Base-by-base conservation (phyloP, 1,284 basidiomycete genomes). In the Cutaneotrichosporon mucoides region DNA sequence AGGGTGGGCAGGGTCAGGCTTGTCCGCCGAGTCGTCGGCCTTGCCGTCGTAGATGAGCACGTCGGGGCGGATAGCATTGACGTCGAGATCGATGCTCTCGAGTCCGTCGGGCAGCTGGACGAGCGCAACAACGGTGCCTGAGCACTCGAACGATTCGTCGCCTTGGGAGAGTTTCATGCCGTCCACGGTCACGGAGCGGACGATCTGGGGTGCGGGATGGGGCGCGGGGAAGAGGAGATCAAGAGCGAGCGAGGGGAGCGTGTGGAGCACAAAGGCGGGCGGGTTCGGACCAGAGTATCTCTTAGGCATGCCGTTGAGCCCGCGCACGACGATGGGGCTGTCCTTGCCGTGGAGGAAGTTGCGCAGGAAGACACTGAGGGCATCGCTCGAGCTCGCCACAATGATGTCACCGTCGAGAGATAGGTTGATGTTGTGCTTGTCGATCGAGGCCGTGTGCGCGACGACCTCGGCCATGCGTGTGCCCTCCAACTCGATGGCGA, bases 1-100 rank as follows among this genome's bases (percentile, higher is more conserved):
- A 2, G 60, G 59, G 59, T 64, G 13, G 4, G 16, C 11, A 5
- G 62, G 62, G 38, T 64, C 65, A 55, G 35, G 64, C 34, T 33
- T 33, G 40, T 57, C 63, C 56, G 51, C 41, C 3, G 35, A 16
- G 8, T 37, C 38, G 8, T 56, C 56, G 11, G 68, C 67, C 7
- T 63, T 60, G 5, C 77, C 77, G 55, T 79, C 74, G 59, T 67
- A 76, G 15, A 79, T 66, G 42, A 77, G 54, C 6, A 79, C 71
- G 62, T 79, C 74, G 9, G 77, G 77, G 40, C 53, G 44, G 38
- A 79, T 72, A 8, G 63, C 70, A 3, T 59, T 52, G 10, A 79
- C 69, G 43, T 75, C 66, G 10, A 77, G 56, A 3, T 64, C 43
- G 3, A 78, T 66, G 3, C 42, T 47, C 38, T 63, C 58, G 60